A percentile compares a stretch with the other conserved stretches of the same genome.
Conservation (phyloP, 2,329 filamentous ascomycete species). For the Hymenotorrendiella dingleyae region DNA sequence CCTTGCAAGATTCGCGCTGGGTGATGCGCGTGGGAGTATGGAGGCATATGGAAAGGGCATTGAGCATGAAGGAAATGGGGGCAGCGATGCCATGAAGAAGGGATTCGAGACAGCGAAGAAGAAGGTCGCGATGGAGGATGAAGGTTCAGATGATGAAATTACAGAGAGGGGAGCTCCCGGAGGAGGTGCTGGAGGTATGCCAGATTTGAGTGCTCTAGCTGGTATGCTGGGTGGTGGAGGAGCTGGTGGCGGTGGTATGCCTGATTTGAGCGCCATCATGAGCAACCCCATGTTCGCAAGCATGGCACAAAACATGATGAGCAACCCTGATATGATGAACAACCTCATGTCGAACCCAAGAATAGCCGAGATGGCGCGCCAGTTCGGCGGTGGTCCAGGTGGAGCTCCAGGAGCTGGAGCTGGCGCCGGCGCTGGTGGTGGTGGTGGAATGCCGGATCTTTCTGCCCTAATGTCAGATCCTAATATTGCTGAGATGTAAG, state of each 20-base stretch:
- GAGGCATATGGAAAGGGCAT: conserved; percentile 93
- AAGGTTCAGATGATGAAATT: conserved; percentile 42
- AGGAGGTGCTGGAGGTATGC: conserved; percentile 56
- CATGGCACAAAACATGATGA: conserved; percentile 98
- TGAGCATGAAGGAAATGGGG: conserved; percentile 87
- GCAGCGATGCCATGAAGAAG: conserved; percentile 95
- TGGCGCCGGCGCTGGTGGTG: conserved; percentile 37
- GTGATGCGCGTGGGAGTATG: conserved; percentile 86
- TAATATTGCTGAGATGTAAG: conserved; percentile 71
- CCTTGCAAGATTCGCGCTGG: conserved; percentile 84
- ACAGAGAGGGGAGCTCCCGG: conserved; percentile 42
- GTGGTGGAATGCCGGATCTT: conserved; percentile 84
- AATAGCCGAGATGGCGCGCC: conserved; percentile 79
- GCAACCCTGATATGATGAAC: conserved; percentile 85
- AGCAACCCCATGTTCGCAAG: conserved; percentile 96
- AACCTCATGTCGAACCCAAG: conserved; percentile 93
- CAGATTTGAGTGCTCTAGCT: conserved; percentile 64
- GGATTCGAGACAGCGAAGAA: conserved; percentile 90
- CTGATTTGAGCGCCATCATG: conserved; percentile 83
- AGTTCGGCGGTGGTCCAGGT: conserved; percentile 65
- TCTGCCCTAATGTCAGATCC: conserved; percentile 85
- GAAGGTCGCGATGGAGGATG: conserved; percentile 74
- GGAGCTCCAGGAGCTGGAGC: conserved; percentile 28
- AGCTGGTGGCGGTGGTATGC: conserved; percentile 72
- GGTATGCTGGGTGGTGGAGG: conserved; percentile 67